Evolutionary conservation across 2,329 filamentous ascomycete genomes (phyloP).

Genomic region (Beauveria pseudobassiana): DNA sequence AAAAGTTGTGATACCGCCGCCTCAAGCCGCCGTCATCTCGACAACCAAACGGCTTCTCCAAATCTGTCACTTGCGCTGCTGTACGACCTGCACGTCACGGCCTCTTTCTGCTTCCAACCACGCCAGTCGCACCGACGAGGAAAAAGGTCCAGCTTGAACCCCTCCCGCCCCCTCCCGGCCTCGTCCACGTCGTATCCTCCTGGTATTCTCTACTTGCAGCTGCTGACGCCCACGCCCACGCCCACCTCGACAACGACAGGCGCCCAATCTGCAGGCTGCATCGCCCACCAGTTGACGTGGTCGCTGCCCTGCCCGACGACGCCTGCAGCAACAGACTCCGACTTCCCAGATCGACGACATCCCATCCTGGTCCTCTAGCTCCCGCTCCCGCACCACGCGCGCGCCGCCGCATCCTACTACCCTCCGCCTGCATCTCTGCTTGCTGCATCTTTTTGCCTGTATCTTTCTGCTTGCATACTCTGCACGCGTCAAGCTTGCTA

Average conservation of each 20-base stretch:
- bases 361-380: conserved; percentile 4
- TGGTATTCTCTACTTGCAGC: neutral
- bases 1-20: neutral
- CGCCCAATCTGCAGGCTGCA: conserved; percentile 3
- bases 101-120: neutral
- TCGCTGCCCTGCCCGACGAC: neutral
- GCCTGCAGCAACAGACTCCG: neutral
- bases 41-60: neutral
- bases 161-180: neutral
- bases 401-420: conserved; percentile 1
- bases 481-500: neutral
- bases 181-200: neutral
- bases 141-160: neutral
- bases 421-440: neutral
- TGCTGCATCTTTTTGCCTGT: neutral
- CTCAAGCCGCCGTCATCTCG: neutral
- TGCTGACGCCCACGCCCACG: conserved; percentile 9
- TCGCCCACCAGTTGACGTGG: conserved; percentile 7
- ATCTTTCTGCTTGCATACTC: neutral
- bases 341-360: neutral
- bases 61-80: neutral
- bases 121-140: neutral
- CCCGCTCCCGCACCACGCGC: conserved; percentile 11
- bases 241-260: conserved; percentile 5
- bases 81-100: conserved; percentile 3